phyloP scores from a whole-genome alignment of 2,329 filamentous ascomycete genomes.

The Dothistroma septosporum region DNA sequence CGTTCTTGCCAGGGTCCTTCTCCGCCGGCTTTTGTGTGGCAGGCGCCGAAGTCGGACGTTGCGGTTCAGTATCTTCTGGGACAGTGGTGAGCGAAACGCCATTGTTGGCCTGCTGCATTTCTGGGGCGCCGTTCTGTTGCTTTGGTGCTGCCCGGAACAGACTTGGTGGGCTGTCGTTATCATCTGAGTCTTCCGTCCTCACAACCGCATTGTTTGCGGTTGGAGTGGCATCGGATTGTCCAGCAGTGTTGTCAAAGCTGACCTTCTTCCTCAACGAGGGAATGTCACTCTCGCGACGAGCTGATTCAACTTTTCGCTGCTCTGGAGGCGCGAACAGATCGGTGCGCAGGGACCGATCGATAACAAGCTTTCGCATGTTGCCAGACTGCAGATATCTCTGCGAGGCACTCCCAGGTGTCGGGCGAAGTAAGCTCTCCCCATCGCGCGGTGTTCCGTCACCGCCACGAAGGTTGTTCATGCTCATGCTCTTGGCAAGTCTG shows the following conservation, averaged over 20 bases:
- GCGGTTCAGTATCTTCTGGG: constrained; percentile 60
- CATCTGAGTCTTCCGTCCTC: constrained; percentile 40
- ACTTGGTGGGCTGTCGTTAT: constrained; percentile 47
- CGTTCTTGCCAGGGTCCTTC: constrained; percentile 11
- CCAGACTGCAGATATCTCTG: constrained; percentile 63
- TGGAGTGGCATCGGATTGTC: constrained; percentile 38
- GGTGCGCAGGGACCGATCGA: constrained; percentile 79
- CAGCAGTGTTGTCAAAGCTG: constrained; percentile 73
- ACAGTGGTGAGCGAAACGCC: constrained; percentile 60
- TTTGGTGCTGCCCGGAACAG: constrained; percentile 40
- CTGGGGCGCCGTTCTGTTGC: constrained; percentile 38
- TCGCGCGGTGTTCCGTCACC: constrained; percentile 62
- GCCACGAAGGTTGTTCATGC: constrained; percentile 77
- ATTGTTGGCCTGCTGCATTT: constrained; percentile 44
- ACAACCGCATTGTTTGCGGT: constrained; percentile 46
- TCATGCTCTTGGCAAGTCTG: constrained; percentile 76
- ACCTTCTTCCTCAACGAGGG: constrained; percentile 68
- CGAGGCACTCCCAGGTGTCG: constrained; percentile 56
- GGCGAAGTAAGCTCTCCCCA: constrained; percentile 80
- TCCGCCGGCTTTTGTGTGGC: constrained; percentile 17
- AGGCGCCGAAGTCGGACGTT: constrained; percentile 25
- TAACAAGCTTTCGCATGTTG: constrained; percentile 84
- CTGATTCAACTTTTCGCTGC: constrained; percentile 19
- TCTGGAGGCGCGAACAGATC: constrained; percentile 51
- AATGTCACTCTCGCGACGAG: constrained; percentile 33